phyloP scores from a whole-genome alignment of 306 rosid species.

The Cucurbita ficifolia region DNA sequence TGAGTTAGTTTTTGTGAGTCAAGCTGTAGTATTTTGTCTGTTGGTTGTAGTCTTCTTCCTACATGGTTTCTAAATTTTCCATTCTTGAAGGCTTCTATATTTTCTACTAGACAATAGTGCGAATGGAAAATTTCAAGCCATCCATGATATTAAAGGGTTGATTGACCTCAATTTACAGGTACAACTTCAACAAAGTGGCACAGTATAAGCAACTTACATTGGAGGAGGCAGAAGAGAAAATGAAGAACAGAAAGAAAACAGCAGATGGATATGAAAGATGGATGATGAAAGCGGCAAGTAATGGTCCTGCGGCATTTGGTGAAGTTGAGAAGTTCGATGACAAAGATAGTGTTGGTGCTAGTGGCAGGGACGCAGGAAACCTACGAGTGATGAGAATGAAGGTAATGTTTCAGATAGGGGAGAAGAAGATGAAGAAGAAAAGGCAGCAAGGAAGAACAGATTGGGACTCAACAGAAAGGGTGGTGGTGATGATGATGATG shows the following conservation, averaged over 20 bases:
- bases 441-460: conserved; percentile 54
- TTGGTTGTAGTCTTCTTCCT: neutral
- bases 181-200: conserved; percentile 86
- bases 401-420: conserved; percentile 79
- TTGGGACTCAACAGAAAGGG: conserved; percentile 48
- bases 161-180: conserved; percentile 37
- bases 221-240: conserved; percentile 98
- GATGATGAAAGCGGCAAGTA: conserved; percentile 97
- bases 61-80: neutral
- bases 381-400: conserved; percentile 49
- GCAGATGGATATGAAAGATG: conserved; percentile 98
- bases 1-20: neutral
- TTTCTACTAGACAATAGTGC: neutral
- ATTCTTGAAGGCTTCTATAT: neutral
- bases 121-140: neutral
- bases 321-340: conserved; percentile 61
- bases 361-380: conserved; percentile 49
- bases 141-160: neutral
- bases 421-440: conserved; percentile 89
- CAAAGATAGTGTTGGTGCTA: conserved; percentile 41
- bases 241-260: conserved; percentile 84
- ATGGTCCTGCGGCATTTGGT: conserved; percentile 82
- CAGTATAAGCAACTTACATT: conserved; percentile 88
- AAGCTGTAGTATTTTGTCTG: neutral
- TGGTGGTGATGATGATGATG: conserved; percentile 58